These are phyloP conservation scores for Cutaneotrichosporon sp. DNA, from an alignment of 1,284 basidiomycete species.

Conservation along the genomic window DNA sequence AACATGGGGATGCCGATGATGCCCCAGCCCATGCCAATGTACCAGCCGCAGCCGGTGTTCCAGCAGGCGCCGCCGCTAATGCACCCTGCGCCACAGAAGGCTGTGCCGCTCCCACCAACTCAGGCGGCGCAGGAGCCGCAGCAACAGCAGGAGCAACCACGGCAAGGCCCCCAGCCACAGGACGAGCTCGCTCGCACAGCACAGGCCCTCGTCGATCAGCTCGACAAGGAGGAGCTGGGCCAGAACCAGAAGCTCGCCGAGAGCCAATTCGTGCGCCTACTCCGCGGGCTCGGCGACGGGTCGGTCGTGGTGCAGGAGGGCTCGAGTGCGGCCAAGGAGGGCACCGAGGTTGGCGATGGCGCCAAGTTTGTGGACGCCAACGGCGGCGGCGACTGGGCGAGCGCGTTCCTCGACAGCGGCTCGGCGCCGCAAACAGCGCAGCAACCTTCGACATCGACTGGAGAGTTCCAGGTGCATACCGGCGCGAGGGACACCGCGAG, in stretches of 20 bases:
- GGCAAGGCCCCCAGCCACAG: constrained; percentile 17
- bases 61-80: constrained; percentile 13
- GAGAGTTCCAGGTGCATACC: constrained; percentile 3
- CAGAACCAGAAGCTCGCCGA: constrained; percentile 84
- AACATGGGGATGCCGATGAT: constrained; percentile 4
- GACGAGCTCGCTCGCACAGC: constrained; percentile 77
- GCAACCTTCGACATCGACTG: constrained; percentile 37
- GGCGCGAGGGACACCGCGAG: not conserved
- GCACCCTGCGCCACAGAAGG: constrained; percentile 10
- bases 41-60: constrained; percentile 16
- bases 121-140: constrained; percentile 5
- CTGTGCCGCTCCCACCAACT: constrained; percentile 11
- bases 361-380: constrained; percentile 47
- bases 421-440: not conserved
- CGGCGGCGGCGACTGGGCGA: constrained; percentile 30
- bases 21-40: constrained; percentile 15
- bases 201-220: constrained; percentile 67
- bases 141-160: constrained; percentile 8
- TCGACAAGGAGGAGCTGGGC: constrained; percentile 53
- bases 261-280: constrained; percentile 82
- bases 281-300: constrained; percentile 80
- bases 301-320: constrained; percentile 75
- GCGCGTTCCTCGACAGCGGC: constrained; percentile 5
- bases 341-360: constrained; percentile 46
- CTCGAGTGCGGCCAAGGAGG: constrained; percentile 17